A percentile compares a stretch with the other conserved stretches of the same genome.
Evolutionary conservation across 768 basidiomycete genomes (phyloP).

Genomic region (Auriculariales sp.): DNA sequence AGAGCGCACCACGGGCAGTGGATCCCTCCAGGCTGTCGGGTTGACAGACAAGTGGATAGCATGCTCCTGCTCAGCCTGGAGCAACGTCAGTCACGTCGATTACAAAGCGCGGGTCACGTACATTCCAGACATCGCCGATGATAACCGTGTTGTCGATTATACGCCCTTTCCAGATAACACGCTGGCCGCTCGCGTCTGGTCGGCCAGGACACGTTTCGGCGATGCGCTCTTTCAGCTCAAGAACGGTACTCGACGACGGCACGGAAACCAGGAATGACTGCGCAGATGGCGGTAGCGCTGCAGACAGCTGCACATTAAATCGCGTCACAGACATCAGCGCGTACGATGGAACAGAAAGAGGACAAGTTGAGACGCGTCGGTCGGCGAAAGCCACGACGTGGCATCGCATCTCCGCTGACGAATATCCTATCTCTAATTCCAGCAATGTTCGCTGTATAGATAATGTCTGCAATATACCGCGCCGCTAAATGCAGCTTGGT

Average conservation of each 20-base stretch:
- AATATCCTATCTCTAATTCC: too few species aligned
- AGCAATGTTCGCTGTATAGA: too few species aligned
- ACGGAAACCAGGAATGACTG: constrained; percentile 49
- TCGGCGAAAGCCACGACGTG: too few species aligned
- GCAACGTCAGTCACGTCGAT: not conserved
- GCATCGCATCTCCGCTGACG: too few species aligned
- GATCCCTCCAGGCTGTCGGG: constrained; percentile 55
- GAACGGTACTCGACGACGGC: constrained; percentile 31
- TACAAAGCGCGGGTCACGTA: constrained; percentile 17
- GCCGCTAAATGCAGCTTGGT: too few species aligned
- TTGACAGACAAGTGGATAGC: constrained; percentile 62
- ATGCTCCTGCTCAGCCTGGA: not conserved
- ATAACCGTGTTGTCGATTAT: constrained; percentile 49
- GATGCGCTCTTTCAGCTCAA: constrained; percentile 57
- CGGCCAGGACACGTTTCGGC: constrained; percentile 41
- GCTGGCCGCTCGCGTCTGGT: constrained; percentile 51
- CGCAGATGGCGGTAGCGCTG: too few species aligned
- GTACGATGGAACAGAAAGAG: not conserved
- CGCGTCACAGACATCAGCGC: constrained; percentile 14
- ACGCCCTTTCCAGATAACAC: constrained; percentile 64
- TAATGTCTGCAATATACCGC: too few species aligned
- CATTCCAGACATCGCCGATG: constrained; percentile 54
- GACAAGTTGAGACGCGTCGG: constrained; percentile 7
- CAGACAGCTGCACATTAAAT: constrained; percentile 61
- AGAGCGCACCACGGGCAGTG: constrained; percentile 28